These are phyloP conservation scores for Chrysoporthe cubensis DNA, from an alignment of 2,329 filamentous ascomycete species.

Conservation along the genomic window DNA sequence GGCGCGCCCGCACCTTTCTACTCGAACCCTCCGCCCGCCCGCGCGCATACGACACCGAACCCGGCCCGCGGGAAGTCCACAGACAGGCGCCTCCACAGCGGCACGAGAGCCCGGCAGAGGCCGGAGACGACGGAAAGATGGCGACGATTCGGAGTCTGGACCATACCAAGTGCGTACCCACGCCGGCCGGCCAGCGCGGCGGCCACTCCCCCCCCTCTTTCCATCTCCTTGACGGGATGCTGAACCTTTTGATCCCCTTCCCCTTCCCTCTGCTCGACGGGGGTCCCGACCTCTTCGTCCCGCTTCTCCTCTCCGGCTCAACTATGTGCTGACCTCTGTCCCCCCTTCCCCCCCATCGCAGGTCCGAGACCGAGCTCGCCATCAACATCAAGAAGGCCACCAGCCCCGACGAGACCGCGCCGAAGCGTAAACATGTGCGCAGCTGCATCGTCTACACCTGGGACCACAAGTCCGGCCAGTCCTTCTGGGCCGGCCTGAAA, in stretches of 20 bases:
- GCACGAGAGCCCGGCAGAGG: too few relatives aligned
- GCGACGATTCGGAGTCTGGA: conserved; percentile 39
- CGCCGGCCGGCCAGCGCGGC: background rate
- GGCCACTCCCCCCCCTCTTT: background rate
- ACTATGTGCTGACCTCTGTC: conserved; percentile 28
- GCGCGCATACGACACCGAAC: too few relatives aligned
- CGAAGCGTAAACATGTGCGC: conserved; percentile 90
- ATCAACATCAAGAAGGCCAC: conserved; percentile 75
- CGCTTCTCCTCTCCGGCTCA: background rate
- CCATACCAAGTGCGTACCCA: conserved; percentile 37
- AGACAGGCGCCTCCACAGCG: too few relatives aligned
- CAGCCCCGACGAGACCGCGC: conserved; percentile 68
- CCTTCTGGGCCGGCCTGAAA: conserved; percentile 99
- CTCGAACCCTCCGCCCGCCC: too few relatives aligned
- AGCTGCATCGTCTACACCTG: conserved; percentile 98
- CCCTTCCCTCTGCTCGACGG: too few relatives aligned
- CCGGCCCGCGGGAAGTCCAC: too few relatives aligned
- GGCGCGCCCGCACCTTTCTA: too few relatives aligned
- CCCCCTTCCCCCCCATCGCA: conserved; percentile 37
- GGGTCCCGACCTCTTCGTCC: background rate
- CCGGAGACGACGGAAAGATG: conserved; percentile 31
- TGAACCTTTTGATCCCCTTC: too few relatives aligned
- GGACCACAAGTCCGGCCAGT: conserved; percentile 94
- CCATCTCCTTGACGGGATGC: too few relatives aligned
- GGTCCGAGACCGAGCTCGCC: conserved; percentile 69